phyloP scores from a whole-genome alignment of 1,284 basidiomycete species.

The Irpex sp. region DNA sequence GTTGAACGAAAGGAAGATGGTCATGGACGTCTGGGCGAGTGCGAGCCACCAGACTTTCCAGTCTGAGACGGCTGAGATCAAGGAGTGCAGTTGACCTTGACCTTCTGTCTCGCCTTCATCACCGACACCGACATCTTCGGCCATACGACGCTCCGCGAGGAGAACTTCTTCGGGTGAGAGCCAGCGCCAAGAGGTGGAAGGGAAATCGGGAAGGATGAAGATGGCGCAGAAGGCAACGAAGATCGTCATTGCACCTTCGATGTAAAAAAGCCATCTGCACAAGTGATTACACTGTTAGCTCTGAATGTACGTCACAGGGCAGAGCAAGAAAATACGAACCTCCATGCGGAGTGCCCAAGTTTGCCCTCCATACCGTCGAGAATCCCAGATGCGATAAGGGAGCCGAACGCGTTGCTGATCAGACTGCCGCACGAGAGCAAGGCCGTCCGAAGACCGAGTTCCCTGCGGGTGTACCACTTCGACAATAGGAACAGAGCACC shows the following conservation, averaged over 20 bases:
- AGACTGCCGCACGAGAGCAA: constrained; percentile 71
- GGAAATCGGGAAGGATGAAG: constrained; percentile 78
- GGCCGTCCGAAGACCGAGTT: constrained; percentile 71
- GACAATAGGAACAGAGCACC: constrained; percentile 61
- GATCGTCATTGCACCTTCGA: constrained; percentile 67
- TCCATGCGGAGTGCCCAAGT: constrained; percentile 73
- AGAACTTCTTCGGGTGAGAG: constrained; percentile 60
- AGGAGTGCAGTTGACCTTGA: constrained; percentile 38
- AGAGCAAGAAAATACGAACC: constrained; percentile 32
- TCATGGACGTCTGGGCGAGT: constrained; percentile 48
- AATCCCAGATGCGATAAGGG: constrained; percentile 75
- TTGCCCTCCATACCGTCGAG: constrained; percentile 67
- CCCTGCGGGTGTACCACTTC: constrained; percentile 69
- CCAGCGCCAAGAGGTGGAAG: constrained; percentile 50
- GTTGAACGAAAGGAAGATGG: constrained; percentile 70
- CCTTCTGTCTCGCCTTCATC: constrained; percentile 37
- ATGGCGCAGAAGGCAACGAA: constrained; percentile 56
- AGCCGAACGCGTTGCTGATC: constrained; percentile 81
- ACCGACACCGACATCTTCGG: constrained; percentile 61
- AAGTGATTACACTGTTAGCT: not conserved
- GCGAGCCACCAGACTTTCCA: constrained; percentile 75
- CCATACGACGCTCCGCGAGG: constrained; percentile 69
- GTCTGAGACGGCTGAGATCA: constrained; percentile 60
- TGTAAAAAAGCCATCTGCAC: constrained; percentile 70
- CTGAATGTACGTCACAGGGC: not conserved